Evolutionary conservation across 495 filamentous ascomycete genomes (phyloP), one percentile per base, ranked within the genome.

Genomic region (Penicillium verhagenii): DNA sequence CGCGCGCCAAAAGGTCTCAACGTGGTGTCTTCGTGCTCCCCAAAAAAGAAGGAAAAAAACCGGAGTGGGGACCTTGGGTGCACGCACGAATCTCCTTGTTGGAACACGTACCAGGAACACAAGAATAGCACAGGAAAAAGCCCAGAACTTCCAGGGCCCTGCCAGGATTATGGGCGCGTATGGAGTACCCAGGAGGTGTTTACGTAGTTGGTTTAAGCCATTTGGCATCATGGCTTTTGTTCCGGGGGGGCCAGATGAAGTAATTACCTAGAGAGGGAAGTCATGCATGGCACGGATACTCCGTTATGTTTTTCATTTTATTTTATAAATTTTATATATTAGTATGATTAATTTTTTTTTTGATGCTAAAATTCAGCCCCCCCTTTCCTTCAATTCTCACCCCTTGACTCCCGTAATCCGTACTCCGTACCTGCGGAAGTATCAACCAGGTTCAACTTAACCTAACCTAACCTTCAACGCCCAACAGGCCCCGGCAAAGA

Each of bases 1-100:
- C 57, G 57, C 57, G 57, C 57, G 57, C 47, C 57, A 56, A 60
- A 50, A 19, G 24, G 38, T 58, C 46, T 28, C 18, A 49, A 26
- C 16, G 26, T 57, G 47, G 48, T 57, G 33, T 35, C 33, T n/a
- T n/a, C n/a, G n/a, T n/a, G n/a, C n/a, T n/a, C n/a, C n/a, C 33
- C 33, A 35, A 14, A 33, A 33, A 13, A 11, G 40, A 28, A 31
- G 35, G 29, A 37, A 24, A n/a, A 13, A 52, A 16, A 11, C 45
- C 3, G 8, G 13, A 18, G 29, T 16, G n/a, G 19, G 47, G 47
- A 16, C 16, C 26, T 18, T 23, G 26, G 44, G 44, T 28, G 44
- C 23, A 31, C 44, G 25, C 47, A 29, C 11, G 37, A 28, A 9
- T 37, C 7, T 7, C 23, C 20, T 4, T 24, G 19, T 37, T 13